Conservation (phyloP, 306 rosid species). For the Rosa multiflora region DNA sequence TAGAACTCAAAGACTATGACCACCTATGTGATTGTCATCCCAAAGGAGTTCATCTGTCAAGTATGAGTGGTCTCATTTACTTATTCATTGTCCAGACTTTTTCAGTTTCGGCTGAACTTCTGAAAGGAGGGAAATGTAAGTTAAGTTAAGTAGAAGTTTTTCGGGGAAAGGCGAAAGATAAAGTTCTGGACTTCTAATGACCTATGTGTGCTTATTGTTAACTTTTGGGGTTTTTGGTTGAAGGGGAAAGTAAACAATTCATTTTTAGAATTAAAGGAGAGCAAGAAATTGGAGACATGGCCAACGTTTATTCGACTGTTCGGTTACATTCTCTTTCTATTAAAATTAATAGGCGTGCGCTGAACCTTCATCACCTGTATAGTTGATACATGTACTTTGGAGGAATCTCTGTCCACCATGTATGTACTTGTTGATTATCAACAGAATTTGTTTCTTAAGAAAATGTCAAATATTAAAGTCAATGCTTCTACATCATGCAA, state of each 20-base stretch:
- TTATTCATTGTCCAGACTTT: background rate
- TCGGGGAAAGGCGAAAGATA: background rate
- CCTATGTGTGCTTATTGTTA: background rate
- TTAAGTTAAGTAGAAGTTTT: background rate
- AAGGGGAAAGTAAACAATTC: background rate
- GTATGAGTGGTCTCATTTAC: background rate
- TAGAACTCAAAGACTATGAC: background rate
- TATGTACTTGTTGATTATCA: background rate
- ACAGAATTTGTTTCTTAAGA: background rate
- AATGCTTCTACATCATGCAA: background rate
- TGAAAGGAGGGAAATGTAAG: background rate
- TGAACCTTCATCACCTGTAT: background rate
- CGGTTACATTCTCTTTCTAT: background rate
- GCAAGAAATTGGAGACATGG: background rate
- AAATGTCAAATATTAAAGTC: background rate
- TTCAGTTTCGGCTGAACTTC: background rate
- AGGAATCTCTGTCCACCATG: background rate
- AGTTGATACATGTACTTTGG: background rate
- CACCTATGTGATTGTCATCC: background rate
- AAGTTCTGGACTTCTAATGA: background rate
- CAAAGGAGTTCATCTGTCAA: background rate
- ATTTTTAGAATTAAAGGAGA: background rate
- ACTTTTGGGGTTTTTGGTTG: background rate
- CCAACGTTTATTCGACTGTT: background rate
- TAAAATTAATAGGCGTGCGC: background rate